Percentiles rank a stretch among this genome's conserved stretches.
phyloP scores from a whole-genome alignment of 768 basidiomycete genomes.

The Tricholoma furcatifolium region DNA sequence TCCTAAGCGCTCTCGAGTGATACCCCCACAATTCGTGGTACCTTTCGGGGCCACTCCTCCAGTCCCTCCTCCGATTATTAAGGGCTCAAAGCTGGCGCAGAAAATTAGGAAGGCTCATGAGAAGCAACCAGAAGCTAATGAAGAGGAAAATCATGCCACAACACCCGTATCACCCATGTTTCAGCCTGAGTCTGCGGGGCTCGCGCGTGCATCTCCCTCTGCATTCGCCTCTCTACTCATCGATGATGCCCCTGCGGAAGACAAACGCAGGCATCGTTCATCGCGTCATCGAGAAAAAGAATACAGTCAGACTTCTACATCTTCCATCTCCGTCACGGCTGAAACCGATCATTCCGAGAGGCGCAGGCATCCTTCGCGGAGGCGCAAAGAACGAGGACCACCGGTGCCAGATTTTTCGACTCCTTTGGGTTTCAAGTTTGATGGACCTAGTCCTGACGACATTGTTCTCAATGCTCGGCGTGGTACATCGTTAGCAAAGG shows the following conservation, averaged over 20 bases:
- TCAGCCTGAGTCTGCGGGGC: slow-evolving; percentile 44
- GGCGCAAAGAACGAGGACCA: slow-evolving; percentile 20
- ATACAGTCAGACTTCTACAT: slow-evolving; percentile 12
- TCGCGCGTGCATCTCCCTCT: slow-evolving; percentile 74
- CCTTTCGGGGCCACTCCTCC: slow-evolving; percentile 33
- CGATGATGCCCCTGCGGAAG: slow-evolving; percentile 47
- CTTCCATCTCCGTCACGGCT: slow-evolving; percentile 8
- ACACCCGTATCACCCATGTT: slow-evolving; percentile 55
- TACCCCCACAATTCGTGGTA: slow-evolving; percentile 42
- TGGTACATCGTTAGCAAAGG: slow-evolving; percentile 57
- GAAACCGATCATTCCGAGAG: slow-evolving; percentile 18
- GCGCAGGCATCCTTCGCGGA: slow-evolving; percentile 23
- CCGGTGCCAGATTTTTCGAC: slow-evolving; percentile 35
- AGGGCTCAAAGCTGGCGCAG: slow-evolving; percentile 72
- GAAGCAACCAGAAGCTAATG: slow-evolving; percentile 32
- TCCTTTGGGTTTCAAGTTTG: slow-evolving; percentile 59
- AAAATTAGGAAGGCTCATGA: slow-evolving; percentile 64
- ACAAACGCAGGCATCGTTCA: slow-evolving; percentile 26
- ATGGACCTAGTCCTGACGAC: slow-evolving; percentile 91
- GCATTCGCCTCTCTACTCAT: slow-evolving; percentile 73
- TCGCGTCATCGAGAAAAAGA: slow-evolving; percentile 31
- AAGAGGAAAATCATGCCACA: slow-evolving; percentile 38
- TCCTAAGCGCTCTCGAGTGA: slow-evolving; percentile 39
- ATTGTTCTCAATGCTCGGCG: slow-evolving; percentile 77
- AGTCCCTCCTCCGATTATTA: slow-evolving; percentile 32